phyloP scores from a whole-genome alignment of 1,284 basidiomycete genomes.

The Caloboletus inedulis region DNA sequence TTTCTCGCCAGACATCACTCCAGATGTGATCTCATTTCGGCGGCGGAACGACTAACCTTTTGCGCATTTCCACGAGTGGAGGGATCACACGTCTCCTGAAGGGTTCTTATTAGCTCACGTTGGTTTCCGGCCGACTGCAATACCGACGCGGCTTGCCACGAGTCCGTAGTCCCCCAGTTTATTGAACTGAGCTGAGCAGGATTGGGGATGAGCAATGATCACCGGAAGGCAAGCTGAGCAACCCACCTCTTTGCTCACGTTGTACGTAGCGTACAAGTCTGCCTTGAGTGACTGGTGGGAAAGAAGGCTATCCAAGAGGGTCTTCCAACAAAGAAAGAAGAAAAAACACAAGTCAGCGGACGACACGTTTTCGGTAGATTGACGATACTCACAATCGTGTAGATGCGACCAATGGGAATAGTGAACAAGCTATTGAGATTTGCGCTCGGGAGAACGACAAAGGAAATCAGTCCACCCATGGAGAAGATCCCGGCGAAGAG shows the following conservation, averaged over 20 bases:
- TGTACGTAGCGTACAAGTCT: constrained; percentile 3
- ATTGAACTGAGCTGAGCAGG: not conserved
- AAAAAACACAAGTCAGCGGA: not conserved
- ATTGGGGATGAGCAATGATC: not conserved
- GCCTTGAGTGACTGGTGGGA: constrained; percentile 9
- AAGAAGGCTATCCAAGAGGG: constrained; percentile 17
- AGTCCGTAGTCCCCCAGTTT: not conserved
- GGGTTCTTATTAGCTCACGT: too few relatives aligned
- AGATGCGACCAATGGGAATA: constrained; percentile 36
- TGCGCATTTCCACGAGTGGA: too few relatives aligned
- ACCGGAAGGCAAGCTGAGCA: too few relatives aligned
- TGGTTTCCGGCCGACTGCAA: too few relatives aligned
- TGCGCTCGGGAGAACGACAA: constrained; percentile 28
- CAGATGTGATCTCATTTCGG: too few relatives aligned
- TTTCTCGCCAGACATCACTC: too few relatives aligned
- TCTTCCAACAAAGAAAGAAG: too few relatives aligned
- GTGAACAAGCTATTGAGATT: constrained; percentile 32
- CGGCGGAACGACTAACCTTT: too few relatives aligned
- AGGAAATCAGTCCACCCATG: constrained; percentile 41
- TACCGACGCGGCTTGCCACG: not conserved
- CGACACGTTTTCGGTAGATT: not conserved
- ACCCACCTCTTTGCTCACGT: not conserved
- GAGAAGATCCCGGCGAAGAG: constrained; percentile 46
- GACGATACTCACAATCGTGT: constrained; percentile 31
- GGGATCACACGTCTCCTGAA: too few relatives aligned